Percentiles rank a stretch among this genome's conserved stretches.
Evolutionary conservation across 2,329 filamentous ascomycete species (phyloP).

Genomic region (Rhynchosporium secalis): DNA sequence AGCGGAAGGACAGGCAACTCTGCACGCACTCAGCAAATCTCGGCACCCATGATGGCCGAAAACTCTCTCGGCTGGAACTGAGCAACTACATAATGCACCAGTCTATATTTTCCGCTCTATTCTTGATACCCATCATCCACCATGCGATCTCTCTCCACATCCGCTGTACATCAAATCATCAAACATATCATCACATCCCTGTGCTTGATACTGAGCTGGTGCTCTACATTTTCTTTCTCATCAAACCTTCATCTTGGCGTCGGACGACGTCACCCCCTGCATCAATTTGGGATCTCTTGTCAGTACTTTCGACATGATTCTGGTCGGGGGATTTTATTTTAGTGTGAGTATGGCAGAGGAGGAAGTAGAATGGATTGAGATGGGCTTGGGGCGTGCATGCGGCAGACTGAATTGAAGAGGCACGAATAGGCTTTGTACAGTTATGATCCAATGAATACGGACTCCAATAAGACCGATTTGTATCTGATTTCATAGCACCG

Average conservation of each 20-base stretch:
- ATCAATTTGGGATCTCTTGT: slow-evolving; percentile 33
- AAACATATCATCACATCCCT: slow-evolving; percentile 19
- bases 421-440: slow-evolving; percentile 29
- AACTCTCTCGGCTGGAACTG: slow-evolving; percentile 78
- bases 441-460: slow-evolving; percentile 34
- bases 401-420: slow-evolving; percentile 4
- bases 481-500: slow-evolving; percentile 9
- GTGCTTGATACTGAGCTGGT: slow-evolving; percentile 28
- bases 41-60: slow-evolving; percentile 72
- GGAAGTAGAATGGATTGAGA: not conserved
- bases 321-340: slow-evolving; percentile 38
- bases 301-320: slow-evolving; percentile 32
- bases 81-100: slow-evolving; percentile 35
- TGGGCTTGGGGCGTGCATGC: slow-evolving; percentile 7
- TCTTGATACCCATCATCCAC: slow-evolving; percentile 31
- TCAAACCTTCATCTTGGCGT: slow-evolving; percentile 35
- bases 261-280: slow-evolving; percentile 35
- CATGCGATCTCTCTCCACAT: slow-evolving; percentile 22
- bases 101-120: slow-evolving; percentile 24
- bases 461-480: slow-evolving; percentile 24
- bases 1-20: slow-evolving; percentile 47
- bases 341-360: slow-evolving; percentile 8
- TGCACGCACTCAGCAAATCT: slow-evolving; percentile 67
- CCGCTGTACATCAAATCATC: slow-evolving; percentile 34
- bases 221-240: slow-evolving; percentile 35